Conservation (phyloP, 2,329 filamentous ascomycete species). For the Davidsoniella eucalypti region DNA sequence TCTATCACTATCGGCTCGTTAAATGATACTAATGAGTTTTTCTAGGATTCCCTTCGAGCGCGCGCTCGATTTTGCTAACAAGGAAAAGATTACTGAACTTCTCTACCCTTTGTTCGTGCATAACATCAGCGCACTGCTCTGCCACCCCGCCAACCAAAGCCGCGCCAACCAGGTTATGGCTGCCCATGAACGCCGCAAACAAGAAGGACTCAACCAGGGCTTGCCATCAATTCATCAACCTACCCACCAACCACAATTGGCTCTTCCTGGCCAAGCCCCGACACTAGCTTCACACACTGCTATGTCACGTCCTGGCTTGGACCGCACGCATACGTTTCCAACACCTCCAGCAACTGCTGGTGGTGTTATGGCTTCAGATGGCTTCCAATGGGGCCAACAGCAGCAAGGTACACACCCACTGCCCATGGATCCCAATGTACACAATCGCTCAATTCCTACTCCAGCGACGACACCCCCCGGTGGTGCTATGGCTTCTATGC, state of each 20-base stretch:
- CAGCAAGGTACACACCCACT: conserved; percentile 51
- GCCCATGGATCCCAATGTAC: conserved; percentile 67
- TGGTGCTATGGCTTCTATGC: conserved; percentile 56
- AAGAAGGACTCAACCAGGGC: conserved; percentile 43
- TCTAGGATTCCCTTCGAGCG: conserved; percentile 90
- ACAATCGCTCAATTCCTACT: conserved; percentile 75
- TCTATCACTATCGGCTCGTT: not conserved
- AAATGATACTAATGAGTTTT: not conserved
- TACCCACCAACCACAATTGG: conserved; percentile 39
- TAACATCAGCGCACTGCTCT: conserved; percentile 84
- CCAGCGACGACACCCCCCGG: conserved; percentile 82
- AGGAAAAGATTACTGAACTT: conserved; percentile 95
- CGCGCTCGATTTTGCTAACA: conserved; percentile 96
- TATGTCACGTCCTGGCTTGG: conserved; percentile 59
- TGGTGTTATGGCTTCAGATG: conserved; percentile 66
- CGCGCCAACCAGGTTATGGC: conserved; percentile 77
- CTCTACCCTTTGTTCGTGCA: conserved; percentile 94
- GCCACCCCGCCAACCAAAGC: conserved; percentile 79
- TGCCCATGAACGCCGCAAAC: conserved; percentile 61
- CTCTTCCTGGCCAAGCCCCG: conserved; percentile 38
- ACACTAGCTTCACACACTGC: conserved; percentile 49
- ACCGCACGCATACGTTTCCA: conserved; percentile 82
- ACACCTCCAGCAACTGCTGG: conserved; percentile 90
- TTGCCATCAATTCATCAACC: conserved; percentile 49
- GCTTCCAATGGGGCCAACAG: conserved; percentile 56